Percentiles rank a stretch among this genome's conserved stretches.
Conservation (phyloP, 1,284 basidiomycete species). For the Hemileia vastatrix region DNA sequence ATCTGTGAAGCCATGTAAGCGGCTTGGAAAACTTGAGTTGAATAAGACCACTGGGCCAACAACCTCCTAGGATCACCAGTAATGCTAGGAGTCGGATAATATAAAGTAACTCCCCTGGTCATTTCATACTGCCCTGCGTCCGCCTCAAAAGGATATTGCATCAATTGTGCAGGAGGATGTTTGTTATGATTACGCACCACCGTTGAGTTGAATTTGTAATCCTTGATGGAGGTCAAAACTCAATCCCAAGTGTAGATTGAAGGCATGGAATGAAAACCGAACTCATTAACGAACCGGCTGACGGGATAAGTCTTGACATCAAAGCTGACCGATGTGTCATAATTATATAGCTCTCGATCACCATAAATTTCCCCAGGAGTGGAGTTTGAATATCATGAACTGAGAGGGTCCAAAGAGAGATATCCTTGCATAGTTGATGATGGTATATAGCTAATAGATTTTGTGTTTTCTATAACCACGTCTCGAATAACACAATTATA, state of each 20-base stretch:
- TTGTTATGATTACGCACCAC: slow-evolving; percentile 56
- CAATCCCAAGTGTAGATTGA: slow-evolving; percentile 58
- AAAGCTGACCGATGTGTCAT: slow-evolving; percentile 53
- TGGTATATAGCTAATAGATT: slow-evolving; percentile 56
- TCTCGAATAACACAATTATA: too few species aligned
- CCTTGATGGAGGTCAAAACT: slow-evolving; percentile 49
- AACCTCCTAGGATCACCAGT: slow-evolving; percentile 1
- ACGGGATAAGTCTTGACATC: slow-evolving; percentile 54
- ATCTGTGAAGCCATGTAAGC: slow-evolving; percentile 55
- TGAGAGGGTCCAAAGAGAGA: slow-evolving; percentile 53
- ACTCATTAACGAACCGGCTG: slow-evolving; percentile 57
- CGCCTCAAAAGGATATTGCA: slow-evolving; percentile 31
- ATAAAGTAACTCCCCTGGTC: slow-evolving; percentile 24
- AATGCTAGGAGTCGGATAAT: slow-evolving; percentile 22
- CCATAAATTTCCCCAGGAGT: slow-evolving; percentile 54
- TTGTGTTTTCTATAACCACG: slow-evolving; percentile 51
- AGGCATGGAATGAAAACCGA: slow-evolving; percentile 59
- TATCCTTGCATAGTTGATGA: slow-evolving; percentile 52
- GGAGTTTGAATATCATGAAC: slow-evolving; percentile 52
- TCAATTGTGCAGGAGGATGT: slow-evolving; percentile 32
- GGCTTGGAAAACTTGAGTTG: slow-evolving; percentile 50
- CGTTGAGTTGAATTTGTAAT: slow-evolving; percentile 56
- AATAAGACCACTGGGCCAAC: slow-evolving; percentile 26
- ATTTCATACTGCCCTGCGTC: slow-evolving; percentile 29
- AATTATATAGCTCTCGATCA: slow-evolving; percentile 55